phyloP scores from a whole-genome alignment of 805 yeast species.

The Tetrapisispora namnaoensis region DNA sequence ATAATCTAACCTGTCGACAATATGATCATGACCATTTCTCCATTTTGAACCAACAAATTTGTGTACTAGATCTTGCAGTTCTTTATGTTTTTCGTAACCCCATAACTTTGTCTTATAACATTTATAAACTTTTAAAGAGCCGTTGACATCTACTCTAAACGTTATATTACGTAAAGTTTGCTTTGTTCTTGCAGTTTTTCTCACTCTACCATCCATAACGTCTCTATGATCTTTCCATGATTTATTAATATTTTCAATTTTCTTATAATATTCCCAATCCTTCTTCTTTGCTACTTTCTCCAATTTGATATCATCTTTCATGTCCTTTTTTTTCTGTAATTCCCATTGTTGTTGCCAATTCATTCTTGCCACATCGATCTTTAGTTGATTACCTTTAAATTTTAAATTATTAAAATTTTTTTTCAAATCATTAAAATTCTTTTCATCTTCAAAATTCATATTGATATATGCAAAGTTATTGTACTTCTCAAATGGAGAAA shows the following conservation, averaged over 20 bases:
- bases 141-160: constrained; percentile 52
- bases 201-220: constrained; percentile 48
- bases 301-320: constrained; percentile 18
- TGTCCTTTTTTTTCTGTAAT: constrained; percentile 36
- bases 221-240: constrained; percentile 36
- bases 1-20: constrained; percentile 50
- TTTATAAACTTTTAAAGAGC: constrained; percentile 44
- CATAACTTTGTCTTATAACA: constrained; percentile 73
- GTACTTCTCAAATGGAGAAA: constrained; percentile 43
- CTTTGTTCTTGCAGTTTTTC: constrained; percentile 44
- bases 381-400: constrained; percentile 63
- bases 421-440: constrained; percentile 38
- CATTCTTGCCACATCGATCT: constrained; percentile 54
- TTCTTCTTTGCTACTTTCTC: constrained; percentile 31
- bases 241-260: constrained; percentile 30
- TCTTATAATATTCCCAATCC: constrained; percentile 31
- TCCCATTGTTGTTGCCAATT: constrained; percentile 40
- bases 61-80: constrained; percentile 51
- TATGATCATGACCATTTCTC: constrained; percentile 72
- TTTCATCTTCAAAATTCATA: constrained; percentile 39
- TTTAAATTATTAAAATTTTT: constrained; percentile 57
- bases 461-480: constrained; percentile 56
- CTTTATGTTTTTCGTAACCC: constrained; percentile 74
- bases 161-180: constrained; percentile 38
- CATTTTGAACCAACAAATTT: constrained; percentile 57